A percentile compares a stretch with the other conserved stretches of the same genome.
These are phyloP conservation scores for Flaveria bidentis DNA, from an alignment of 129 eudicot genomes.

Conservation along the genomic window DNA sequence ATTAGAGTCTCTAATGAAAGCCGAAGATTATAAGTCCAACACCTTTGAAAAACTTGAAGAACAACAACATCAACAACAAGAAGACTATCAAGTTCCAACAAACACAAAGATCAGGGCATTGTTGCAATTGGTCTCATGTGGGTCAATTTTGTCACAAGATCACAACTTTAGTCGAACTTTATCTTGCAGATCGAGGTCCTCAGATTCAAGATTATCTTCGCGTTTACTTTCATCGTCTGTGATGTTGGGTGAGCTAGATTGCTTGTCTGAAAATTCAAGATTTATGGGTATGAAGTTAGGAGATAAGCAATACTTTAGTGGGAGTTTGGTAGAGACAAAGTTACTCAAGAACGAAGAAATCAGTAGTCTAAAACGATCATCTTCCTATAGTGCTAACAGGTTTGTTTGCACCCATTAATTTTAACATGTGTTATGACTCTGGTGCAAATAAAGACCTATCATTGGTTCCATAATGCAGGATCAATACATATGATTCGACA, in stretches of 20 bases:
- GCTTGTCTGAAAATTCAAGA: constrained; percentile 69
- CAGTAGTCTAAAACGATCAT: constrained; percentile 64
- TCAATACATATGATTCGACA: constrained; percentile 44
- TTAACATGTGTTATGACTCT: background rate
- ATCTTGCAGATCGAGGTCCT: constrained; percentile 66
- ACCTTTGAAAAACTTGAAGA: constrained; percentile 45
- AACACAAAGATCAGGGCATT: constrained; percentile 69
- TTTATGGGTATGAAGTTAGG: constrained; percentile 65
- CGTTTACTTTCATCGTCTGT: constrained; percentile 74
- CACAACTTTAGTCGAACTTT: constrained; percentile 75
- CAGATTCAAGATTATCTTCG: constrained; percentile 65
- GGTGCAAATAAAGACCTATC: background rate
- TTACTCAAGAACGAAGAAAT: constrained; percentile 52
- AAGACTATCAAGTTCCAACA: constrained; percentile 44
- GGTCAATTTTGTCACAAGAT: constrained; percentile 85
- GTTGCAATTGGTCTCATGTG: constrained; percentile 87
- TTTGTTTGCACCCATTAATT: constrained; percentile 19
- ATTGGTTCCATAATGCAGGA: constrained; percentile 44
- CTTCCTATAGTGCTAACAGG: constrained; percentile 86
- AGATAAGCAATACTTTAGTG: constrained; percentile 92
- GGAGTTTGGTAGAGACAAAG: constrained; percentile 82
- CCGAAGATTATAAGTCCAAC: constrained; percentile 67
- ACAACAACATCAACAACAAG: constrained; percentile 1
- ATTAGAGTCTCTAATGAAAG: constrained; percentile 75
- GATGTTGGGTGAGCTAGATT: constrained; percentile 82